Percentiles rank a stretch among this genome's conserved stretches.
phyloP scores from a whole-genome alignment of 371 early-diverging fungal genomes.

The Mortierella sp. region DNA sequence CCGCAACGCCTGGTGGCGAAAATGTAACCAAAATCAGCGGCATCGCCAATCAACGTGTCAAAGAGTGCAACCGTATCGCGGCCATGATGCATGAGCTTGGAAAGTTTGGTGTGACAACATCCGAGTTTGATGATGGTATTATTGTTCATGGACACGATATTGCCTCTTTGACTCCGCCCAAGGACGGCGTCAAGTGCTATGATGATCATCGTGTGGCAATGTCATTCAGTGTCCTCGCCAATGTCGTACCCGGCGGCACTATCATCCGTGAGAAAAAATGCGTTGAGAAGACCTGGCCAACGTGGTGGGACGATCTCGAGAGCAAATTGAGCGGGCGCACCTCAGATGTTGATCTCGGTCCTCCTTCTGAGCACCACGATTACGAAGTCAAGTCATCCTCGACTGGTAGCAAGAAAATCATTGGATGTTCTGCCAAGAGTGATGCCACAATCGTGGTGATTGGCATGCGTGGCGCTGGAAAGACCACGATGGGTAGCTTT shows the following conservation, averaged over 20 bases:
- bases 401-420: conserved; percentile 1
- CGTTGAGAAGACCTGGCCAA: conserved; percentile 98
- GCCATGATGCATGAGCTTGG: conserved; percentile 96
- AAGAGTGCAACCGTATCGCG: conserved; percentile 97
- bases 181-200: conserved; percentile 88
- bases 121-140: conserved; percentile 93
- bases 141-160: conserved; percentile 82
- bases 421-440: conserved; percentile 28
- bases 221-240: conserved; percentile 92
- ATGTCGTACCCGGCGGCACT: conserved; percentile 79
- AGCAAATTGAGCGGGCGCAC: conserved; percentile 79
- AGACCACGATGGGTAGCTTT: conserved; percentile 87
- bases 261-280: conserved; percentile 93
- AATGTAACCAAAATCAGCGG: conserved; percentile 90
- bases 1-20: conserved; percentile 60
- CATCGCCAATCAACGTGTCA: conserved; percentile 98
- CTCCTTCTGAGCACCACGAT: conserved; percentile 57
- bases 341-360: conserved; percentile 80
- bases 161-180: conserved; percentile 67
- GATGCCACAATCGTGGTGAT: conserved; percentile 84
- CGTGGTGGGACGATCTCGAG: conserved; percentile 96
- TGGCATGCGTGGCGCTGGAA: conserved; percentile 98
- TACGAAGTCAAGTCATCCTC: conserved; percentile 41
- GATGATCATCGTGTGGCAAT: conserved; percentile 99
- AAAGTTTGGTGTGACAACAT: conserved; percentile 88